Evolutionary conservation across 2,329 filamentous ascomycete genomes (phyloP).

Genomic region (Graphilbum fragrans): DNA sequence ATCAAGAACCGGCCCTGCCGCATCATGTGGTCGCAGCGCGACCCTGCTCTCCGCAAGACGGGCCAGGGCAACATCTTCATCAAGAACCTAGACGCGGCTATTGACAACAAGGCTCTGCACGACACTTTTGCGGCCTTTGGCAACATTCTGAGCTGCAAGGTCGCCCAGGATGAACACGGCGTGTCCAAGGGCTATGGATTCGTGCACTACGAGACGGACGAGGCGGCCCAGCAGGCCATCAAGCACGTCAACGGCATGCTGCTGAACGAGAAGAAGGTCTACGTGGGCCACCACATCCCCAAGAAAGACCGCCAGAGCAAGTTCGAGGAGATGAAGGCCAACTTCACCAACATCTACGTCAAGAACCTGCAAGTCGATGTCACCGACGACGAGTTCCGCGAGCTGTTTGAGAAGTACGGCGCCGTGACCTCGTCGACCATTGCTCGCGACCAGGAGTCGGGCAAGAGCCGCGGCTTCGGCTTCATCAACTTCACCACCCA

Average conservation of each 20-base stretch:
- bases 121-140: constrained; percentile 98
- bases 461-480: constrained; percentile 89
- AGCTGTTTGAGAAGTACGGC: constrained; percentile 82
- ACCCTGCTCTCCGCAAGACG: constrained; percentile 97
- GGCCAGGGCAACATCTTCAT: constrained; percentile 99
- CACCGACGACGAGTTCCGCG: constrained; percentile 87
- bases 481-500: constrained; percentile 95
- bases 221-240: constrained; percentile 92
- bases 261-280: constrained; percentile 99
- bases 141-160: constrained; percentile 99
- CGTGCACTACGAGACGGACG: constrained; percentile 98
- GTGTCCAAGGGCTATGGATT: constrained; percentile 99
- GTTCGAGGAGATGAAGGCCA: constrained; percentile 99
- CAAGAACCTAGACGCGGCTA: constrained; percentile 97
- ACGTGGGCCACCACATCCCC: constrained; percentile 96
- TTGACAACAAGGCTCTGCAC: constrained; percentile 99
- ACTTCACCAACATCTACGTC: constrained; percentile 99
- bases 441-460: constrained; percentile 68
- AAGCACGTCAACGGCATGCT: constrained; percentile 99
- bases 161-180: constrained; percentile 91
- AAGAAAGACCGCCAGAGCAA: constrained; percentile 99
- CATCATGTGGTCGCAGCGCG: constrained; percentile 99
- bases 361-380: constrained; percentile 88
- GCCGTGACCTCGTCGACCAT: constrained; percentile 93
- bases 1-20: constrained; percentile 99